Evolutionary conservation across 1,284 basidiomycete species (phyloP), one percentile per base, ranked within the genome.

Genomic region (Pyrrhoderma noxium): DNA sequence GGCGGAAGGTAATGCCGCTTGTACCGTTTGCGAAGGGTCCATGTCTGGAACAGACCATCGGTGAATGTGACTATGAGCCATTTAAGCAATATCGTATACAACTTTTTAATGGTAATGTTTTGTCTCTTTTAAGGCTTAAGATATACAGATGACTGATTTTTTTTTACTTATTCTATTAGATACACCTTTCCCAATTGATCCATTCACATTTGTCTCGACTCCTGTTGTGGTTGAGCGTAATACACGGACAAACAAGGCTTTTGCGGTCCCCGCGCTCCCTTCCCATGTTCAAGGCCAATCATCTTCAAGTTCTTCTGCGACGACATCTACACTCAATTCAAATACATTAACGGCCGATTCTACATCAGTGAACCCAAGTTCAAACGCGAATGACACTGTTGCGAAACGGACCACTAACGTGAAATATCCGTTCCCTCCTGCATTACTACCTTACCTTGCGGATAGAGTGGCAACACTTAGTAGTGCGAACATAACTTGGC

Each of bases 1-100:
- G 82, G 67, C 75, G 85, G 60, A 85, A 83, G 62, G 74, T 83
- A 3, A 72, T 85, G 4, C 84, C 85, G 1, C 74, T 93, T 14
- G 75, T 90, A 3, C 82, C 89, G 7, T 85, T 85, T 60, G 70
- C 75, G 9, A 89, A 84, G 64, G 90, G 90, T 1, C 86, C 89
- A 22, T 76, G 73, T 55, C 90, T 81, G 79, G 89, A 93, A 62
- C 64, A 70, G 1, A 64, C 62, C 8, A 70, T 89, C 51, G 83
- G 83, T 1, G 64, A 73, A 18, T 81, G 80, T 62, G 67, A 73
- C 45, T 79, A 82, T 55, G 77, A 79, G 47, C 72, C 79, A 4
- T 87, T 92, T 64, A 73, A 74, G 37, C 64, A 73, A 23, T 89
- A 89, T 60, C 74, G 76, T 51, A 82, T 92, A 57, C 82, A 84